A percentile compares a stretch with the other conserved stretches of the same genome.
Evolutionary conservation across 805 yeast species (phyloP).

Genomic region (Hanseniaspora lachancei): DNA sequence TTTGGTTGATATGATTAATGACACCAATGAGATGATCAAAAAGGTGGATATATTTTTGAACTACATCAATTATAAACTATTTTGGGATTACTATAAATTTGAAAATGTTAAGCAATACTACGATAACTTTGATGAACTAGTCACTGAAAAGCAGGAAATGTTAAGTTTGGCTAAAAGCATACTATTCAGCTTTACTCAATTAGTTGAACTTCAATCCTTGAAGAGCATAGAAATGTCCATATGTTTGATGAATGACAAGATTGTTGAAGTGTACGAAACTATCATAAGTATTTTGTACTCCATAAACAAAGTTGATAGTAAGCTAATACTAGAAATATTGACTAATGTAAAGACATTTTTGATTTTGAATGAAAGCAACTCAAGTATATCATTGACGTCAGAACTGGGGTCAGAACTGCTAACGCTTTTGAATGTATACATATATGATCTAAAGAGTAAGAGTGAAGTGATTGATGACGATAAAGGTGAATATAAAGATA

Average conservation of each 20-base stretch:
- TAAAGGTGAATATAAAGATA: neutral
- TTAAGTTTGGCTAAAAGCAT: neutral
- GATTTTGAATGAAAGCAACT: neutral
- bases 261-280: neutral
- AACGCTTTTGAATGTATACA: neutral
- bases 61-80: slow-evolving; percentile 1
- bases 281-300: neutral
- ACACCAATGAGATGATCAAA: neutral
- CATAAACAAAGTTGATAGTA: neutral
- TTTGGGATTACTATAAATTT: slow-evolving; percentile 6
- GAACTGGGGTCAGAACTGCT: neutral
- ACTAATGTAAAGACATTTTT: neutral
- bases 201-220: neutral
- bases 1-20: neutral
- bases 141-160: neutral
- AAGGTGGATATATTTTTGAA: neutral
- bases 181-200: neutral
- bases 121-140: neutral
- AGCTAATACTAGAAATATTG: neutral
- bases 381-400: neutral
- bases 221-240: neutral
- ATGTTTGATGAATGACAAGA: neutral
- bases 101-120: neutral
- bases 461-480: neutral
- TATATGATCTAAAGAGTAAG: neutral